Evolutionary conservation across 108 stramenopile genomes (phyloP), one percentile per base, ranked within the genome.

Genomic region (Cyclotella kingstonii): DNA sequence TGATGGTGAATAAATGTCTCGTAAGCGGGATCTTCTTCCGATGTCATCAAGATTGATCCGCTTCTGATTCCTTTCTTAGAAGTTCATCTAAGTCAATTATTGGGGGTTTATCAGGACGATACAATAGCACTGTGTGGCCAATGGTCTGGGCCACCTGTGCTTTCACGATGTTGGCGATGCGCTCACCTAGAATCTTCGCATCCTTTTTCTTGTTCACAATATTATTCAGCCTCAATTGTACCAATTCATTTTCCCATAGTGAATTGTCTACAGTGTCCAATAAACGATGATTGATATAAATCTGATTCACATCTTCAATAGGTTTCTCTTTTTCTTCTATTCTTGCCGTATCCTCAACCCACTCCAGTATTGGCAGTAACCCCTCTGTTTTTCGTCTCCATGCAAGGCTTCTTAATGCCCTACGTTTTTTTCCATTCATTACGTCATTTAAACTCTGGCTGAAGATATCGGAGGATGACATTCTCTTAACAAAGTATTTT

Each of bases 71-170:
- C 2, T 63, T 63, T 23, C 29, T 21, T 1, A 60, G 64, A 17
- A 91, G 43, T 15, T 75, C 78, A 9, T 86, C 73, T 66, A 93
- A 76, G 74, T 89, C 78, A 60, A 93, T 25, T 2, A 74, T 51
- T 2, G 87, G 75, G 14, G 84, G 84, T 6, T 67, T 51, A 5
- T 63, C 82, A 2, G 86, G 86, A 58, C 91, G 75, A 63, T 93
- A 93, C 18, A 93, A 41, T 61, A 93, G 43, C 1, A 62, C 83
- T 2, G 88, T 93, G 54, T 93, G 91, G 2, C 91, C 91, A 5
- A 86, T 41, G 0, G 82, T 78, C 72, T 93, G 87, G 5, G 86
- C 83, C 8, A 89, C 76, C 69, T 93, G 86, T 0, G 88, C 91
- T 39, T 76, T 55, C 31, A 93, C 40, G 11, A 68, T 72, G 10